A percentile compares a stretch with the other conserved stretches of the same genome.
These are phyloP conservation scores for Letharia lupina DNA, from an alignment of 495 filamentous ascomycete species.

Conservation along the genomic window DNA sequence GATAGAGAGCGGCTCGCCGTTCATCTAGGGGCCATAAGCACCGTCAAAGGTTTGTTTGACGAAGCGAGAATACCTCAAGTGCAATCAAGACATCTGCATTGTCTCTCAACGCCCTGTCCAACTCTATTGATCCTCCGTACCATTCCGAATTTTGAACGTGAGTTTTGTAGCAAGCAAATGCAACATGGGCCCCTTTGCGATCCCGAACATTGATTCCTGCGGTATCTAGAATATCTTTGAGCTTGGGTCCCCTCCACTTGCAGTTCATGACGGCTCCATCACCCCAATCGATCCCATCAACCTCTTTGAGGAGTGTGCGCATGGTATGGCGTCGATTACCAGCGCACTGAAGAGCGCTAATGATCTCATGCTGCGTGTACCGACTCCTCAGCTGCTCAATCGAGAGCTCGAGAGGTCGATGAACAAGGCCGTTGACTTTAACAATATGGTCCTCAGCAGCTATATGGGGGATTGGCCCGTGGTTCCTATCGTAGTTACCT, in stretches of 20 bases:
- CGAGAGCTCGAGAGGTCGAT: constrained; percentile 29
- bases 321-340: constrained; percentile 58
- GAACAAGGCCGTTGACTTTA: constrained; percentile 36
- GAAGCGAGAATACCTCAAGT: constrained; percentile 34
- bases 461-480: constrained; percentile 44
- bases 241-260: constrained; percentile 47
- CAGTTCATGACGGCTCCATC: constrained; percentile 59
- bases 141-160: constrained; percentile 46
- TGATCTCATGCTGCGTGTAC: constrained; percentile 46
- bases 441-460: constrained; percentile 35
- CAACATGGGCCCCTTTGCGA: constrained; percentile 35
- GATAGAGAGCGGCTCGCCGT: constrained; percentile 44
- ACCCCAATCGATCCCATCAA: constrained; percentile 55
- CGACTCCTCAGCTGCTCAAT: constrained; percentile 35
- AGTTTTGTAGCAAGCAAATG: constrained; percentile 45
- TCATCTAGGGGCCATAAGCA: constrained; percentile 38
- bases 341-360: constrained; percentile 52
- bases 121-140: constrained; percentile 47
- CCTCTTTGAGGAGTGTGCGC: constrained; percentile 53
- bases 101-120: constrained; percentile 40
- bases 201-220: constrained; percentile 32
- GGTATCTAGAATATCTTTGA: constrained; percentile 44
- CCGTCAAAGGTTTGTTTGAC: background rate
- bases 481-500: constrained; percentile 44
- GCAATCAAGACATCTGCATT: constrained; percentile 47